These are phyloP conservation scores for Austroboletus niveus DNA, from an alignment of 1,284 basidiomycete species.

Conservation along the genomic window DNA sequence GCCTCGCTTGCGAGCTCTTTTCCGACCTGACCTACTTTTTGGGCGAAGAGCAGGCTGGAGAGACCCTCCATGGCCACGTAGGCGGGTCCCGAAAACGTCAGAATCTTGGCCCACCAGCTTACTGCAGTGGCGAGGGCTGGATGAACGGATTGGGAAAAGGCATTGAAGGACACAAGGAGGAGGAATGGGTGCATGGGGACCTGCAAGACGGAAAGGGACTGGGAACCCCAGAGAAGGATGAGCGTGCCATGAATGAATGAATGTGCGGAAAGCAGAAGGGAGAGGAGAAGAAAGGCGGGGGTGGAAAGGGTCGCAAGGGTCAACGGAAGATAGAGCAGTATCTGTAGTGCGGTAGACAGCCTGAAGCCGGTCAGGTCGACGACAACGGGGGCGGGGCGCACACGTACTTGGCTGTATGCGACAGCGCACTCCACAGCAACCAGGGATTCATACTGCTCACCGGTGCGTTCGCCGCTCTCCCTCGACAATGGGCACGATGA, in stretches of 20 bases:
- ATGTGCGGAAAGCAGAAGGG: conserved; percentile 73
- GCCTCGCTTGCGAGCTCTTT: conserved; percentile 66
- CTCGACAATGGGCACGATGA: not conserved
- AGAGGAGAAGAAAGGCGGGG: conserved; percentile 77
- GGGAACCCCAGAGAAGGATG: conserved; percentile 62
- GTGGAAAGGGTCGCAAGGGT: conserved; percentile 78
- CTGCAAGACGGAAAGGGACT: conserved; percentile 70
- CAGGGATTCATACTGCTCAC: conserved; percentile 45
- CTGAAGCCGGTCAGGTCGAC: conserved; percentile 33
- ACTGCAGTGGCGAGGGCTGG: conserved; percentile 58
- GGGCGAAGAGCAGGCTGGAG: conserved; percentile 77
- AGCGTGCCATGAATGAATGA: conserved; percentile 75
- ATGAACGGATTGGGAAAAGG: conserved; percentile 62
- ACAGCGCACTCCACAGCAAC: conserved; percentile 65
- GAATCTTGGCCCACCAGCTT: conserved; percentile 68
- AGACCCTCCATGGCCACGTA: conserved; percentile 83
- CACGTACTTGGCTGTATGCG: conserved; percentile 58
- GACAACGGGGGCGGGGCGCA: not conserved
- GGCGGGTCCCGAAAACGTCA: conserved; percentile 71
- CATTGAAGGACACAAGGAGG: conserved; percentile 77
- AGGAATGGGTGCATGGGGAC: conserved; percentile 79
- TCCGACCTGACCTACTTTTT: conserved; percentile 74
- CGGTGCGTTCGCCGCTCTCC: conserved; percentile 2
- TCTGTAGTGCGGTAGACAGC: conserved; percentile 73
- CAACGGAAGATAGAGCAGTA: conserved; percentile 80